Evolutionary conservation across 768 basidiomycete species (phyloP).

Genomic region (Termitomyces bulborhizus): DNA sequence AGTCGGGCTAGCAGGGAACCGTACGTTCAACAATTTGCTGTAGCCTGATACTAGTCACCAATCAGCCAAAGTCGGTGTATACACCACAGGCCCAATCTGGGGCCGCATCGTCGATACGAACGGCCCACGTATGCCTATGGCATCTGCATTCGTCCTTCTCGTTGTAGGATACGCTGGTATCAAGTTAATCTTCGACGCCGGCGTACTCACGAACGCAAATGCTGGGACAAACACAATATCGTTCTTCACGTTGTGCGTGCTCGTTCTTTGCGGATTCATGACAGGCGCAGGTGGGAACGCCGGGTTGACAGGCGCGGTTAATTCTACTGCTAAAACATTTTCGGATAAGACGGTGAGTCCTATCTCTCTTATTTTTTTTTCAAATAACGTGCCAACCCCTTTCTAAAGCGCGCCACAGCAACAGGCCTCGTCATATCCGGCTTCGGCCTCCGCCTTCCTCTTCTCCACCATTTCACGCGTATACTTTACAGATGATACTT

Average conservation of each 20-base stretch:
- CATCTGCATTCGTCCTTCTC: constrained; percentile 51
- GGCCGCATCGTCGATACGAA: constrained; percentile 70
- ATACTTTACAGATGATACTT: constrained; percentile 72
- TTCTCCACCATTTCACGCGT: constrained; percentile 74
- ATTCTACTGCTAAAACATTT: constrained; percentile 80
- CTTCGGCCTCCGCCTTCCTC: constrained; percentile 87
- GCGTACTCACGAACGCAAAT: constrained; percentile 27
- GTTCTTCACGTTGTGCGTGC: constrained; percentile 34
- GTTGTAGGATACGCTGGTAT: constrained; percentile 75
- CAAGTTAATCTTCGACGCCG: constrained; percentile 55
- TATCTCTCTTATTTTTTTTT: background rate
- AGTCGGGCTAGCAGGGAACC: constrained; percentile 73
- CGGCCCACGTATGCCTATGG: constrained; percentile 67
- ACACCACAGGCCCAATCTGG: constrained; percentile 69
- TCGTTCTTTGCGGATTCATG: constrained; percentile 60
- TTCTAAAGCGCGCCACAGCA: constrained; percentile 60
- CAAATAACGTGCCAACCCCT: background rate
- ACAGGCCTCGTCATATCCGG: constrained; percentile 81
- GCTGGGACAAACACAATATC: constrained; percentile 23
- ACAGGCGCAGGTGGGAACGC: constrained; percentile 77
- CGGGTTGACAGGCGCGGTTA: constrained; percentile 65
- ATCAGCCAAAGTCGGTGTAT: constrained; percentile 58
- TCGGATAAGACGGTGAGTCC: constrained; percentile 57
- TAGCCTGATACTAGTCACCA: no score
- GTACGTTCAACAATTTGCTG: constrained; percentile 30